A percentile compares a stretch with the other conserved stretches of the same genome.
phyloP scores from a whole-genome alignment of 2,329 filamentous ascomycete species.

The Aspergillus ochraceus region DNA sequence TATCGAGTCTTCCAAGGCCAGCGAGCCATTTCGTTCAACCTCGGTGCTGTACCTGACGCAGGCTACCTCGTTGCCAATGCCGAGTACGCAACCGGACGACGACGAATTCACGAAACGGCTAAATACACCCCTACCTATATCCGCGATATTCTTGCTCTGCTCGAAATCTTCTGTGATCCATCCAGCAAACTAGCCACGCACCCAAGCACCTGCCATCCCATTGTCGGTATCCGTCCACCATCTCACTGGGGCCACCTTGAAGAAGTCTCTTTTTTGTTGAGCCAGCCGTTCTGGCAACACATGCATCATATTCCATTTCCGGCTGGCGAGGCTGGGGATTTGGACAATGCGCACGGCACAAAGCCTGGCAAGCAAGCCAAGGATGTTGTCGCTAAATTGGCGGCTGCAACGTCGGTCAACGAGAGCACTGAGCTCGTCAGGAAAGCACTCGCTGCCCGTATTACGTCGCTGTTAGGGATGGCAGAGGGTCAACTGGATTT shows the following conservation, averaged over 20 bases:
- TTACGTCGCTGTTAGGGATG: too few species aligned
- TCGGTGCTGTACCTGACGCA: background rate
- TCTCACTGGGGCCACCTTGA: background rate
- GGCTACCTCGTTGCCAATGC: background rate
- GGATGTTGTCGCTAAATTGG: too few species aligned
- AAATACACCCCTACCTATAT: background rate
- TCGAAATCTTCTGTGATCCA: background rate
- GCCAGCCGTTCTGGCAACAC: too few species aligned
- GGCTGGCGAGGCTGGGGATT: too few species aligned
- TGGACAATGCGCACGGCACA: too few species aligned
- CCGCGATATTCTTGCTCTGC: background rate
- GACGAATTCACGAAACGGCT: background rate
- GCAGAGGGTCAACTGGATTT: too few species aligned
- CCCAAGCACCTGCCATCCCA: background rate
- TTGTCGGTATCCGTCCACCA: background rate
- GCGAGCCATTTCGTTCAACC: background rate
- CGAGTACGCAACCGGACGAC: background rate
- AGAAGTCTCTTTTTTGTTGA: too few species aligned
- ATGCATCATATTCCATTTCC: too few species aligned
- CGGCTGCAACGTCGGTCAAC: too few species aligned
- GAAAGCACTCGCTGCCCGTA: too few species aligned
- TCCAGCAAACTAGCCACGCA: background rate
- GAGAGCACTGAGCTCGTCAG: too few species aligned
- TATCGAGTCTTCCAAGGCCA: conserved; percentile 21
- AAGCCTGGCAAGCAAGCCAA: too few species aligned